Evolutionary conservation across 345 rosid genomes (phyloP).

Genomic region (Rhodamnia rubescens): DNA sequence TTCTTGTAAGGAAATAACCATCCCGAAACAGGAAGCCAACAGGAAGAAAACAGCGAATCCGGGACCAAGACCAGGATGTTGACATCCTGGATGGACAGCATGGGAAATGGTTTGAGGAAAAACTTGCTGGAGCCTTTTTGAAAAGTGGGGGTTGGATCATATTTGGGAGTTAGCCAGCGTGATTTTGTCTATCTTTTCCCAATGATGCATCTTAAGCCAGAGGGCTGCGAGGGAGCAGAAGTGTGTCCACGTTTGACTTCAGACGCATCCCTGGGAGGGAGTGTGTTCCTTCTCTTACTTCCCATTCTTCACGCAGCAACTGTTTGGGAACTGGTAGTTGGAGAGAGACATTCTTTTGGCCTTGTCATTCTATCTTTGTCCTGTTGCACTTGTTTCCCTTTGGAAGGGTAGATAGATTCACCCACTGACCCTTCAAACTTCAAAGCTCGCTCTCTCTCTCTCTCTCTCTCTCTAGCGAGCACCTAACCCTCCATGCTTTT

Average conservation of each 20-base stretch:
- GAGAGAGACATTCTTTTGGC: background rate
- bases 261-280: background rate
- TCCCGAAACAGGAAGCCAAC: background rate
- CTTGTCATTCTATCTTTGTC: background rate
- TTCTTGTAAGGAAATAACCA: background rate
- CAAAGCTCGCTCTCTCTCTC: background rate
- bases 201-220: background rate
- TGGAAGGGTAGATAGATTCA: slow-evolving; percentile 3
- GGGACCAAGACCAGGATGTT: background rate
- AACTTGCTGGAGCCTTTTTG: background rate
- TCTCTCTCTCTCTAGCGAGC: background rate
- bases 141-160: background rate
- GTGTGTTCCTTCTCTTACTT: background rate
- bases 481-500: background rate
- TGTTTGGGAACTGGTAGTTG: slow-evolving; percentile 2
- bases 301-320: background rate
- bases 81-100: background rate
- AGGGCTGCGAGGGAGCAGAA: background rate
- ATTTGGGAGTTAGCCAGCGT: background rate
- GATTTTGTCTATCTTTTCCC: background rate
- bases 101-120: background rate
- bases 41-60: background rate
- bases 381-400: background rate
- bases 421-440: slow-evolving; percentile 15
- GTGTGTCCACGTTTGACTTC: background rate